Percentiles rank a stretch among this genome's conserved stretches.
Conservation (phyloP, 345 rosid genomes). For the Heritiera fomes region DNA sequence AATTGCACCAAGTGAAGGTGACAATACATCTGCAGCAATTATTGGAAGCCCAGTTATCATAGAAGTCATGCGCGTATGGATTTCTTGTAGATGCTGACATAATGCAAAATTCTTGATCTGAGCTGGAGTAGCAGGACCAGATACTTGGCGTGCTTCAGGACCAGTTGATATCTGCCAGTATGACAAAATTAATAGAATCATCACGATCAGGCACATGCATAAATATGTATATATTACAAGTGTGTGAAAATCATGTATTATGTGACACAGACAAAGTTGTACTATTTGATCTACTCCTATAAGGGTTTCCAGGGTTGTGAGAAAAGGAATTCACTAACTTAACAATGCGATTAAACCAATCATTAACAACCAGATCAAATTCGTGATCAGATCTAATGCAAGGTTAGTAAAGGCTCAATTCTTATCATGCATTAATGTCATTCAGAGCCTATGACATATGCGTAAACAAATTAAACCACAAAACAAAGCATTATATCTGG, state of each 20-base stretch:
- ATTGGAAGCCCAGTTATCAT: conserved; percentile 69
- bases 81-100: conserved; percentile 91
- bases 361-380: not conserved
- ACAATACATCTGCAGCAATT: conserved; percentile 77
- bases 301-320: not conserved
- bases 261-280: not conserved
- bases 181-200: conserved; percentile 2
- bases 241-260: not conserved
- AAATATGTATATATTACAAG: not conserved
- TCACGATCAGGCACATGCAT: not conserved
- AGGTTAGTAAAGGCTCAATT: not conserved
- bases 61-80: conserved; percentile 71
- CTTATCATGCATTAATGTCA: not conserved
- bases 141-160: conserved; percentile 87
- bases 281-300: not conserved
- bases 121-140: conserved; percentile 81
- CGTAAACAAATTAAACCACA: not conserved
- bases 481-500: not conserved
- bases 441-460: not conserved
- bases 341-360: not conserved
- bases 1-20: conserved; percentile 70
- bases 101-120: conserved; percentile 86
- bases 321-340: not conserved
- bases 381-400: not conserved
- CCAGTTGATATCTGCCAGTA: conserved; percentile 90